A percentile compares a stretch with the other conserved stretches of the same genome.
These are phyloP conservation scores for Oryza meyeriana DNA, from an alignment of 176 grass and related monocot genomes.

Conservation along the genomic window DNA sequence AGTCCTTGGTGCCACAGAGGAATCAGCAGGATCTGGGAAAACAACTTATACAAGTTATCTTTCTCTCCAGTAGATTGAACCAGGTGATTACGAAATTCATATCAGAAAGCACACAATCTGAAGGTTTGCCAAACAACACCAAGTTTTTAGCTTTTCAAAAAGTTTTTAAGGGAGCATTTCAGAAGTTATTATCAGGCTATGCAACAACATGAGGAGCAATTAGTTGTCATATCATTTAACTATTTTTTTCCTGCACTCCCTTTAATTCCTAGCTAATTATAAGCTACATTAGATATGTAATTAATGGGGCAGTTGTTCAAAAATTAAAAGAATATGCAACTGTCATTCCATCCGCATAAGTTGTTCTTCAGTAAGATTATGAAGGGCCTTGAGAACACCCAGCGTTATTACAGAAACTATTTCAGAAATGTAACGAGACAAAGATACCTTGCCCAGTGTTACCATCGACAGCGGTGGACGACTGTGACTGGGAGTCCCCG, in stretches of 20 bases:
- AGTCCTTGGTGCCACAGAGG: slow-evolving; percentile 20
- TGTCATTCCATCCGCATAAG: neutral
- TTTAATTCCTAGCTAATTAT: neutral
- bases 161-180: neutral
- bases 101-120: neutral
- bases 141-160: neutral
- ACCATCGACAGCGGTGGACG: slow-evolving; percentile 32
- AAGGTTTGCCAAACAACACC: neutral
- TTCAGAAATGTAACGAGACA: neutral
- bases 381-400: neutral
- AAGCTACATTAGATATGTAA: neutral
- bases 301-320: neutral
- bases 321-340: neutral
- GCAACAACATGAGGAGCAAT: neutral
- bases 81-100: neutral
- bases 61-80: neutral
- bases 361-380: neutral
- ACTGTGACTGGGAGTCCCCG: slow-evolving; percentile 25
- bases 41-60: slow-evolving; percentile 21
- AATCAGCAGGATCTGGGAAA: slow-evolving; percentile 26
- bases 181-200: neutral
- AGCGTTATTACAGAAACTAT: neutral
- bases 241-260: neutral
- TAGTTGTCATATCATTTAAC: neutral
- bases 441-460: slow-evolving; percentile 44